Conservation (phyloP, 2,329 filamentous ascomycete genomes). For the Pestalotiopsis sp. region DNA sequence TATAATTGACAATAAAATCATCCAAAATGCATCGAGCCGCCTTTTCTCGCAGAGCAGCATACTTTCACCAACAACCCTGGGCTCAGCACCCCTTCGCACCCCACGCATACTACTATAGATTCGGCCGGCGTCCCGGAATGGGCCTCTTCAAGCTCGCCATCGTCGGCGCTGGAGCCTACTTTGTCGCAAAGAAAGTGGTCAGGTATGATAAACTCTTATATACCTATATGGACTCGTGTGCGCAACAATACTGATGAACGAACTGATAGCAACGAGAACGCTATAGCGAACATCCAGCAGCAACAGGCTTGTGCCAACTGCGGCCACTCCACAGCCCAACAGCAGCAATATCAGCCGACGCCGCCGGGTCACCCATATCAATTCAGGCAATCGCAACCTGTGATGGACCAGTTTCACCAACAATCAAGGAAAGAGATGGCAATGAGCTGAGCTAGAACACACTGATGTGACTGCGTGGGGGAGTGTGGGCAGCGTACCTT, state of each 20-base stretch:
- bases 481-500: neutral
- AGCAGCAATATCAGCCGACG: neutral
- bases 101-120: neutral
- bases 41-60: neutral
- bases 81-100: constrained; percentile 1
- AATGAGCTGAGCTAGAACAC: neutral
- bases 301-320: neutral
- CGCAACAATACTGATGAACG: neutral
- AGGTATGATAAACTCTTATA: neutral
- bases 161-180: constrained; percentile 6
- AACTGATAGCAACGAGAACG: neutral
- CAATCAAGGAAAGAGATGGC: neutral
- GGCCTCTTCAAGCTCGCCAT: constrained; percentile 5
- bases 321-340: neutral
- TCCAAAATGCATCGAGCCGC: neutral
- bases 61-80: neutral
- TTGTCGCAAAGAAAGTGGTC: constrained; percentile 3
- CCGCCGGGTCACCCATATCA: neutral
- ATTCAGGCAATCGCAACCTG: neutral
- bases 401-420: neutral
- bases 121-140: neutral
- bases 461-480: too few relatives aligned
- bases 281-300: neutral
- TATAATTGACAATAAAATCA: neutral
- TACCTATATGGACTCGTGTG: neutral